Evolutionary conservation across 1,284 basidiomycete genomes (phyloP), one percentile per base, ranked within the genome.

Genomic region (Fereydounia khargensis): DNA sequence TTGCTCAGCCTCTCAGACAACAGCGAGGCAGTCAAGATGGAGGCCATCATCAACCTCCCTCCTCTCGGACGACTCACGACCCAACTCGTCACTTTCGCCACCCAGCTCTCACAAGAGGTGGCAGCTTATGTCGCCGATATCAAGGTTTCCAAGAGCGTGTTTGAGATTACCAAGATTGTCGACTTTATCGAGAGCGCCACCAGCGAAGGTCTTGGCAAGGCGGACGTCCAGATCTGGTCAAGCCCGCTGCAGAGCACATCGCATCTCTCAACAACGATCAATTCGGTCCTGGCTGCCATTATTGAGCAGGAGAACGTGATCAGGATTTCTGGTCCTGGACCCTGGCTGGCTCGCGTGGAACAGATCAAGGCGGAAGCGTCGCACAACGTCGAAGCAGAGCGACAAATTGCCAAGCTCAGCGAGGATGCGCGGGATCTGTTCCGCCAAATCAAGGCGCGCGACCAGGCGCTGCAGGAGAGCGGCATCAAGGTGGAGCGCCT

Each of bases 401-500:
- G 86, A 36, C 89, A 89, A 76, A 84, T 91, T 8, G 79, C 83
- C 3, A 86, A 89, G 61, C 82, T 95, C 20, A 86, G 85, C 52
- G 91, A 95, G 53, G 90, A 97, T 76, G 84, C 92, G 52, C 86
- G 89, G 69, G 87, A 87, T 23, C 83, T 96, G 47, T 82, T 86
- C 22, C 85, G 90, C 21, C 88, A 83, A 44, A 82, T 96, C 46
- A 69, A 64, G 25, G 48, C 47, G 14, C 85, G 90, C 77, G 94
- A 98, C 58, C 89, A 95, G 80, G 83, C 78, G 27, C 84, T 91
- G 39, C 90, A 97, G 77, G 95, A 98, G 73, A 81, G 85, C 6
- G 80, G 80, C 5, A 90, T 97, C 53, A 97, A 92, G 81, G 88
- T 96, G 45, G 90, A 96, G 76, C 82, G 94, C 7, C 87, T 98